These are phyloP conservation scores for Guyanaporus albipodus DNA, from an alignment of 768 basidiomycete species.

Conservation along the genomic window DNA sequence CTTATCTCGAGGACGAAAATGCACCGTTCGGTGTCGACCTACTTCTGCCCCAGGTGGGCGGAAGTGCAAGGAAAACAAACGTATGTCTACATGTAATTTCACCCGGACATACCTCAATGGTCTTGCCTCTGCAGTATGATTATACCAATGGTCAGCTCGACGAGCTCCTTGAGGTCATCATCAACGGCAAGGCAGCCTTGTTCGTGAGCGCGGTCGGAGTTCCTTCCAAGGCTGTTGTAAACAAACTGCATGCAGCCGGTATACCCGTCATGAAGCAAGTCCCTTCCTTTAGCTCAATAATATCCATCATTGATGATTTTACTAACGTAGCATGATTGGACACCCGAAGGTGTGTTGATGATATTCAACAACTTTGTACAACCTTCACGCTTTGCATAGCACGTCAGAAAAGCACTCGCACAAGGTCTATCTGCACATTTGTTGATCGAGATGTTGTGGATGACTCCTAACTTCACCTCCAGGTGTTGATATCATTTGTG, in stretches of 20 bases:
- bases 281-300: not conserved
- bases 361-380: not conserved
- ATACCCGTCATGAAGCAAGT: conserved; percentile 85
- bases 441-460: not conserved
- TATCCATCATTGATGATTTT: not conserved
- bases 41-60: conserved; percentile 77
- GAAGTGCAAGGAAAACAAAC: conserved; percentile 82
- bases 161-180: conserved; percentile 75
- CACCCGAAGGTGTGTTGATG: conserved; percentile 62
- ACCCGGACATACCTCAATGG: not conserved
- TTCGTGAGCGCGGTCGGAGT: conserved; percentile 87
- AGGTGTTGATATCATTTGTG: conserved; percentile 90
- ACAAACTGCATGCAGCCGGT: conserved; percentile 73
- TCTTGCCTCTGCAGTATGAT: conserved; percentile 42
- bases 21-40: conserved; percentile 83
- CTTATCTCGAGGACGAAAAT: conserved; percentile 65
- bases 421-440: conserved; percentile 42
- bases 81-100: conserved; percentile 27
- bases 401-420: conserved; percentile 70
- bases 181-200: conserved; percentile 64
- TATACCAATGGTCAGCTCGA: conserved; percentile 77
- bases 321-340: conserved; percentile 63
- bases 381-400: conserved; percentile 36
- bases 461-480: not conserved
- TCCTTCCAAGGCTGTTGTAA: conserved; percentile 78